These are phyloP conservation scores for Chalara sp. DNA, from an alignment of 2,329 filamentous ascomycete genomes.

Conservation along the genomic window DNA sequence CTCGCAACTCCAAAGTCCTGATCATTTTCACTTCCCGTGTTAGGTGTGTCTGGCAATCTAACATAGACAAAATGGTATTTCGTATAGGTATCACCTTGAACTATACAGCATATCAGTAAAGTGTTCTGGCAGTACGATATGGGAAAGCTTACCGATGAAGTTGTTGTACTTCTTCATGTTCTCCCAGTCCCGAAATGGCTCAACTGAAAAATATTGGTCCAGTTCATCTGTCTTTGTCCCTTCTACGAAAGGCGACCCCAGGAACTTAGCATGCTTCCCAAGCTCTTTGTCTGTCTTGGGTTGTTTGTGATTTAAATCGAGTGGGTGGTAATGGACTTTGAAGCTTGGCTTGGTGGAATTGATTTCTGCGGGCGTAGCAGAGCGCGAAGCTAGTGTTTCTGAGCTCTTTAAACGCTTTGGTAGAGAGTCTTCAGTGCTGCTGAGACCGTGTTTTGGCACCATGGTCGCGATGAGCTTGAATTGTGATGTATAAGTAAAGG, in stretches of 20 bases:
- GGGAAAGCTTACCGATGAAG: slow-evolving; percentile 35
- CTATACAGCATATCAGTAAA: slow-evolving; percentile 17
- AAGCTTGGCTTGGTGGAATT: slow-evolving; percentile 11
- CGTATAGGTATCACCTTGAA: slow-evolving; percentile 22
- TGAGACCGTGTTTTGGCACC: slow-evolving; percentile 21
- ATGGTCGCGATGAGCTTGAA: slow-evolving; percentile 5
- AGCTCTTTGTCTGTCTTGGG: slow-evolving; percentile 13
- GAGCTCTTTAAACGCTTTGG: slow-evolving; percentile 17
- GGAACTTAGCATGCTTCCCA: background rate
- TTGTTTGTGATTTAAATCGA: slow-evolving; percentile 1
- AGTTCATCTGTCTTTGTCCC: slow-evolving; percentile 19
- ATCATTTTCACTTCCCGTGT: slow-evolving; percentile 17
- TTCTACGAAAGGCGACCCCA: slow-evolving; percentile 18
- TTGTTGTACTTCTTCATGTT: slow-evolving; percentile 35
- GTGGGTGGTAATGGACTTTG: slow-evolving; percentile 4
- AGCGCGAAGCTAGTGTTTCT: slow-evolving; percentile 8
- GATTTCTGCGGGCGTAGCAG: slow-evolving; percentile 14
- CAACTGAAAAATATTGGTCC: slow-evolving; percentile 24
- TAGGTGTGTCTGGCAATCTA: slow-evolving; percentile 19
- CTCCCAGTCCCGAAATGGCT: slow-evolving; percentile 29
- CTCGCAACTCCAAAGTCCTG: slow-evolving; percentile 61
- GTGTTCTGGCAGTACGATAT: background rate
- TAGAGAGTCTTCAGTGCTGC: slow-evolving; percentile 5
- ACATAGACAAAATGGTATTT: slow-evolving; percentile 27
- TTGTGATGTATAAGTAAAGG: too few relatives aligned